Conservation (phyloP, 768 basidiomycete species). For the Suillus alpinus region DNA sequence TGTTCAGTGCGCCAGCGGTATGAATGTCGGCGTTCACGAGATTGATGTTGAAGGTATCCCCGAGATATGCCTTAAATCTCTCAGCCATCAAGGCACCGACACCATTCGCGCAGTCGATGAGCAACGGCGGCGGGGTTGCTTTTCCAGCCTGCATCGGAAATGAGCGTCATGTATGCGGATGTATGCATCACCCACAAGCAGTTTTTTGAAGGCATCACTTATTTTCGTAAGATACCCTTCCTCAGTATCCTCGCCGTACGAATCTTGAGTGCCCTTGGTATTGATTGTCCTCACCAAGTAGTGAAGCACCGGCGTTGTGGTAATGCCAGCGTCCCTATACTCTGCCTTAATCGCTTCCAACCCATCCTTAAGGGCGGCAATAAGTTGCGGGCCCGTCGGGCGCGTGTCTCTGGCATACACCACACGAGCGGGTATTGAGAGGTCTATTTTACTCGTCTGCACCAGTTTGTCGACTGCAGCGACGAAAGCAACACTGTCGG, state of each 20-base stretch:
- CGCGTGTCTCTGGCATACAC: constrained; percentile 94
- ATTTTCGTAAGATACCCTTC: constrained; percentile 86
- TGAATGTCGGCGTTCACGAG: constrained; percentile 67
- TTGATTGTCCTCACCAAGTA: constrained; percentile 92
- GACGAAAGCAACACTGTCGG: constrained; percentile 71
- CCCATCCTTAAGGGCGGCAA: constrained; percentile 79
- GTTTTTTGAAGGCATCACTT: constrained; percentile 75
- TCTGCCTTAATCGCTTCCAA: constrained; percentile 70
- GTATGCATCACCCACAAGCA: constrained; percentile 61
- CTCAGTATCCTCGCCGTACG: constrained; percentile 77
- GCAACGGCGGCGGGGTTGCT: constrained; percentile 51
- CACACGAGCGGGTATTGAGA: constrained; percentile 74
- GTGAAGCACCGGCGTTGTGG: constrained; percentile 93
- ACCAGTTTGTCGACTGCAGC: constrained; percentile 61
- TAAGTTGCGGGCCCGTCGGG: constrained; percentile 76
- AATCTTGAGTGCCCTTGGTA: constrained; percentile 73
- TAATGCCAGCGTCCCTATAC: constrained; percentile 73
- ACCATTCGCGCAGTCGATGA: constrained; percentile 99
- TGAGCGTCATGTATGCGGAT: constrained; percentile 1
- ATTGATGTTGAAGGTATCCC: constrained; percentile 55
- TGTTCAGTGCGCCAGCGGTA: constrained; percentile 74
- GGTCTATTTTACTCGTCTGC: constrained; percentile 65
- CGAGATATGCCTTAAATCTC: constrained; percentile 59
- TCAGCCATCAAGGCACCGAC: constrained; percentile 79
- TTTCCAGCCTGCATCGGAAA: constrained; percentile 51